Evolutionary conservation across 768 basidiomycete genomes (phyloP).

Genomic region (Serendipita vermifera): DNA sequence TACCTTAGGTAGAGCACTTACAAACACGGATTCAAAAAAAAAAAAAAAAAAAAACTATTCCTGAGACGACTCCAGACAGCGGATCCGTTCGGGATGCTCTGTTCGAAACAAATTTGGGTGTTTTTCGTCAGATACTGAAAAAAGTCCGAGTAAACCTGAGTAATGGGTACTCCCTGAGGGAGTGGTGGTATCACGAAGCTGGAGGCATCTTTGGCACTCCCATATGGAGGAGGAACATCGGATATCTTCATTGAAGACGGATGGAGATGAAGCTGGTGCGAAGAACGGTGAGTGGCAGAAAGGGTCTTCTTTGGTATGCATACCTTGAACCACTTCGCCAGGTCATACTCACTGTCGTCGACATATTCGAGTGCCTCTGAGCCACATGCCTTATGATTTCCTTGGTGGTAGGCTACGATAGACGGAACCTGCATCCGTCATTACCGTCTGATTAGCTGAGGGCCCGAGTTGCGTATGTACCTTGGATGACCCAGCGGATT

Average conservation of each 20-base stretch:
- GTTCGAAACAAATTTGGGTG: not conserved
- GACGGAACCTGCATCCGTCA: not conserved
- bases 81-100: not conserved
- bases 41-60: constrained; percentile 28
- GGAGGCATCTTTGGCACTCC: not conserved
- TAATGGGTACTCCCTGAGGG: constrained; percentile 6
- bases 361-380: constrained; percentile 10
- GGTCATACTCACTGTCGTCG: not conserved
- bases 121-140: not conserved
- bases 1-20: too few relatives aligned
- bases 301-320: too few relatives aligned
- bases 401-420: constrained; percentile 2
- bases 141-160: constrained; percentile 13
- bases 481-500: constrained; percentile 3
- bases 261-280: constrained; percentile 9
- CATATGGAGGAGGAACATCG: not conserved
- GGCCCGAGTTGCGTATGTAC: not conserved
- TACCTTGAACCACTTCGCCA: constrained; percentile 12
- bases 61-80: constrained; percentile 10
- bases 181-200: constrained; percentile 2
- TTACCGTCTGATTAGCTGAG: not conserved
- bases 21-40: too few relatives aligned
- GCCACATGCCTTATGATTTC: not conserved
- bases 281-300: not conserved
- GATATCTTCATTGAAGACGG: constrained; percentile 4